Conservation (phyloP, 2,329 filamentous ascomycete species). For the Aspergillus tamarii region DNA sequence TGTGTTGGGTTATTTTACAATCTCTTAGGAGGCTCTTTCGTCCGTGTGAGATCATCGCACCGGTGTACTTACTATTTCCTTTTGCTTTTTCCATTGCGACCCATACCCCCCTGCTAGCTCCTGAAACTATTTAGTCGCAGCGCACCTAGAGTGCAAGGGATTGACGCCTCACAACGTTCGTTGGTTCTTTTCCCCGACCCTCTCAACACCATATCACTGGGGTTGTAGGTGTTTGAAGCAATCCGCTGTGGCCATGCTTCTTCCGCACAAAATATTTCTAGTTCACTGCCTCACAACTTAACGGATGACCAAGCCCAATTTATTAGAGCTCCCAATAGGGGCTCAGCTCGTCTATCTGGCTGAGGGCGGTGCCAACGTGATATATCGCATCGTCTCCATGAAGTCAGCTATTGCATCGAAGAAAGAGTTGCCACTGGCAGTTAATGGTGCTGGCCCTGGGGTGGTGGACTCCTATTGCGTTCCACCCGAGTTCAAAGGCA, state of each 20-base stretch:
- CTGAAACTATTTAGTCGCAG: conserved; percentile 18
- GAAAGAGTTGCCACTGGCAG: conserved; percentile 27
- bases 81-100: conserved; percentile 10
- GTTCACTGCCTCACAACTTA: conserved; percentile 18
- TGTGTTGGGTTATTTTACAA: conserved; percentile 15
- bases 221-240: conserved; percentile 11
- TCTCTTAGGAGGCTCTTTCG: conserved; percentile 10
- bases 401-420: conserved; percentile 27
- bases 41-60: conserved; percentile 17
- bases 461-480: conserved; percentile 22
- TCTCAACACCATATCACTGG: conserved; percentile 9
- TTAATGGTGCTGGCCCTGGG: conserved; percentile 17
- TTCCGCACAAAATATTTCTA: conserved; percentile 12
- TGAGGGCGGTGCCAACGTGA: conserved; percentile 77
- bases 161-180: background rate
- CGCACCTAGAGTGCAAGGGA: background rate
- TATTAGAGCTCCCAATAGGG: conserved; percentile 39
- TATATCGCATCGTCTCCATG: conserved; percentile 62
- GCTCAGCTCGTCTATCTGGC: conserved; percentile 52
- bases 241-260: conserved; percentile 21
- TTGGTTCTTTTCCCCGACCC: conserved; percentile 1
- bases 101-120: conserved; percentile 7
- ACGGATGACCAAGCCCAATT: conserved; percentile 37
- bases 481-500: conserved; percentile 41
- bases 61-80: conserved; percentile 13